Evolutionary conservation across 2,329 filamentous ascomycete genomes (phyloP).

Genomic region (Penicillium nordicum): DNA sequence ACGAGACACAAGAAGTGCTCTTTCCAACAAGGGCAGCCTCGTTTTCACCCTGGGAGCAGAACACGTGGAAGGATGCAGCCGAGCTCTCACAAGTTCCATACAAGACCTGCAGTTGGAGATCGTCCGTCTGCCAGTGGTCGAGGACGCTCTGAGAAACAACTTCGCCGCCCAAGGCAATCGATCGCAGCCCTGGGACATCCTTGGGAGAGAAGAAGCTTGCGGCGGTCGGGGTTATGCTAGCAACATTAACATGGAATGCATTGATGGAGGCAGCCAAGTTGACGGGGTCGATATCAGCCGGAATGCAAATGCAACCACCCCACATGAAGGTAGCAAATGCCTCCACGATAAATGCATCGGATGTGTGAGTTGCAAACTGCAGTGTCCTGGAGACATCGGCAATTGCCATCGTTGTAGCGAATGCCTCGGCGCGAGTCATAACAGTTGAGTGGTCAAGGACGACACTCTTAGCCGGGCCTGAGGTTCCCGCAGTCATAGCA

Average conservation of each 20-base stretch:
- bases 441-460: slow-evolving; percentile 38
- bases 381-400: slow-evolving; percentile 28
- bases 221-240: slow-evolving; percentile 35
- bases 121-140: slow-evolving; percentile 16
- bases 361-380: slow-evolving; percentile 47
- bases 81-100: slow-evolving; percentile 29
- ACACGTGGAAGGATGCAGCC: slow-evolving; percentile 21
- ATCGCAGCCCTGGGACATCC: slow-evolving; percentile 28
- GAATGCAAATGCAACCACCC: slow-evolving; percentile 49
- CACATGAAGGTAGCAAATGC: slow-evolving; percentile 37
- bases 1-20: slow-evolving; percentile 25
- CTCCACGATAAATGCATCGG: slow-evolving; percentile 45
- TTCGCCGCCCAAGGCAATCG: slow-evolving; percentile 25
- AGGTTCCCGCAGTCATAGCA: slow-evolving; percentile 35
- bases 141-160: neutral
- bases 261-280: slow-evolving; percentile 55
- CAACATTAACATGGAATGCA: slow-evolving; percentile 31
- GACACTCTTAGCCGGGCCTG: slow-evolving; percentile 32
- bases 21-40: slow-evolving; percentile 21
- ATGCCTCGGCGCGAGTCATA: slow-evolving; percentile 29
- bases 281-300: slow-evolving; percentile 45
- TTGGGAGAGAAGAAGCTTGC: slow-evolving; percentile 23
- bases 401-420: slow-evolving; percentile 26
- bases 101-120: slow-evolving; percentile 20
- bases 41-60: neutral